Conservation (phyloP, 169 alveolate genomes). For the Besnoitia besnoiti region DNA sequence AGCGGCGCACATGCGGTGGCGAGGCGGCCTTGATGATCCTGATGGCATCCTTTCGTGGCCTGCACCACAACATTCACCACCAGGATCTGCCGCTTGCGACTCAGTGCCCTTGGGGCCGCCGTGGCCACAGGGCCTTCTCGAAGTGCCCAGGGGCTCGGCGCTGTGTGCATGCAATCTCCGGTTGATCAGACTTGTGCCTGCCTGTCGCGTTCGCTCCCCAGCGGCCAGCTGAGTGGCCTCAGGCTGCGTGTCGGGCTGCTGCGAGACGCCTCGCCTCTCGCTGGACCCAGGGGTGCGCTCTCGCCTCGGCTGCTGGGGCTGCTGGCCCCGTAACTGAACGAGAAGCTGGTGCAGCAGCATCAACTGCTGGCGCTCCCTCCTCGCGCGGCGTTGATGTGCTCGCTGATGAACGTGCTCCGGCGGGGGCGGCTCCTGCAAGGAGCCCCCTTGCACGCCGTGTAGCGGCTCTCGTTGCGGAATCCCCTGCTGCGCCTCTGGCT, state of each 20-base stretch:
- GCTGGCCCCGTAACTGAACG: background rate
- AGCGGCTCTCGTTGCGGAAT: background rate
- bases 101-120: background rate
- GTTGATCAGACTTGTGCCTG: background rate
- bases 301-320: background rate
- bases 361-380: conserved; percentile 13
- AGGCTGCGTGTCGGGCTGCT: background rate
- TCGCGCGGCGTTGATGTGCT: background rate
- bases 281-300: background rate
- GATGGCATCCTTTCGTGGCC: too few species aligned
- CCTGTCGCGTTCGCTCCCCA: background rate
- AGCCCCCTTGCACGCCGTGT: background rate
- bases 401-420: background rate
- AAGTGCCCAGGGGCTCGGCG: too few species aligned
- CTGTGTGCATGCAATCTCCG: too few species aligned
- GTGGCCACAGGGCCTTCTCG: too few species aligned
- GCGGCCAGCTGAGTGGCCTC: background rate
- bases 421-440: background rate
- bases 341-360: conserved; percentile 27
- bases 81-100: too few species aligned
- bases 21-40: too few species aligned
- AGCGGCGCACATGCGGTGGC: too few species aligned
- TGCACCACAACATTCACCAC: too few species aligned
- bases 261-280: background rate
- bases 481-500: too few species aligned